phyloP scores from a whole-genome alignment of 2,329 filamentous ascomycete species.

The Pezizomycotina sp. region DNA sequence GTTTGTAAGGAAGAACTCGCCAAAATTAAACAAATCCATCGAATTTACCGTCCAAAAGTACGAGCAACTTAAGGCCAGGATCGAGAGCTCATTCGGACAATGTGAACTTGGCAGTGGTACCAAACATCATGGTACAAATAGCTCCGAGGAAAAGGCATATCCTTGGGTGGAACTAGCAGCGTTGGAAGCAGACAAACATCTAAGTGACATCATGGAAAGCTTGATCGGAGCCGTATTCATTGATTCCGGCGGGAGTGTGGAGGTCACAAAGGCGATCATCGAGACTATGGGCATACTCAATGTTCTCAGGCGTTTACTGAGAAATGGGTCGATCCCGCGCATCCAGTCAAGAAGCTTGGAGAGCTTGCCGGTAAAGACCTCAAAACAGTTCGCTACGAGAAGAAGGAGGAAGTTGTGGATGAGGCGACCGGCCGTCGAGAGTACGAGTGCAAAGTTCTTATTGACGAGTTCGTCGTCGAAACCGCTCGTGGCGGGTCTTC shows the following conservation, averaged over 20 bases:
- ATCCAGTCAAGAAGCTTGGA: constrained; percentile 39
- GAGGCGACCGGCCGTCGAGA: constrained; percentile 19
- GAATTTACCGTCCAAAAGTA: constrained; percentile 34
- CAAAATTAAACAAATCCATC: constrained; percentile 36
- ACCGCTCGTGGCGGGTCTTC: constrained; percentile 34
- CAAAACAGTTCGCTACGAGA: constrained; percentile 3
- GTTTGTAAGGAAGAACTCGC: constrained; percentile 47
- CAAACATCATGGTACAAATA: constrained; percentile 36
- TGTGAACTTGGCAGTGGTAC: no score
- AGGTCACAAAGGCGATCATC: constrained; percentile 43
- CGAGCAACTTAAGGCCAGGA: constrained; percentile 32
- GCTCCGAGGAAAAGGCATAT: no score
- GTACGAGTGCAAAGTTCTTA: constrained; percentile 35
- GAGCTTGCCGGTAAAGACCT: constrained; percentile 36
- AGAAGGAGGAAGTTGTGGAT: constrained; percentile 11
- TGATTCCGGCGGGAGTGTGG: constrained; percentile 49
- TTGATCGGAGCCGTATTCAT: constrained; percentile 70
- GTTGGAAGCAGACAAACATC: constrained; percentile 55
- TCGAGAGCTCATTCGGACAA: constrained; percentile 1
- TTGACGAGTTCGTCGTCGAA: constrained; percentile 36
- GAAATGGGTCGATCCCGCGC: constrained; percentile 39
- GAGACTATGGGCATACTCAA: constrained; percentile 47
- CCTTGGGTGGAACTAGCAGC: constrained; percentile 60
- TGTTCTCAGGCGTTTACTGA: constrained; percentile 46
- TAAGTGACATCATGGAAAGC: constrained; percentile 69